Evolutionary conservation across 768 basidiomycete genomes (phyloP), one percentile per base, ranked within the genome.

Genomic region (Lepiota venenata): DNA sequence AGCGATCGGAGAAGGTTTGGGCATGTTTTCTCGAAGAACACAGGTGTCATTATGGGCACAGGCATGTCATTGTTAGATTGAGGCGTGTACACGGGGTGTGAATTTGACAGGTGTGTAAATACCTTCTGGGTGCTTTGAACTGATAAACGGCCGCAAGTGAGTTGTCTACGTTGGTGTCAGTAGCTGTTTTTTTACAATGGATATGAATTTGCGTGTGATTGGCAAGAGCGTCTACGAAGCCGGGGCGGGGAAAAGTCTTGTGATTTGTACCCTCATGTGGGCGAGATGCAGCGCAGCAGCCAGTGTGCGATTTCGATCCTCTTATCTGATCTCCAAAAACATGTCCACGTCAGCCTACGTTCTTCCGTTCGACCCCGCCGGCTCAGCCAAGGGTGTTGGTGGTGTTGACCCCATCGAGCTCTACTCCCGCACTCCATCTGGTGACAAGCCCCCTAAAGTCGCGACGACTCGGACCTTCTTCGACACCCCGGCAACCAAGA

Each of bases 401-500:
- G 71, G 74, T 36, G 64, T 82, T 61, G 69, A 83, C 60, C 61
- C 80, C 1, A 66, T 72, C 21, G 57, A 75, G 49, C 70, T 87
- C 29, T 89, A 85, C 86, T 57, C 73, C 0, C 50, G 66, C 0
- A 75, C 76, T 10, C 74, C 80, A 1, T 77, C 80, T 0, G 73
- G 71, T 15, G 70, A 79, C 46, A 83, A 82, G 61, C 71, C 74
- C 22, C 75, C 85, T 0, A 80, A 82, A 62, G 80, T 74, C 4
- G 87, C 85, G 7, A 83, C 84, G 0, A 79, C 84, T 1, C 79
- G 84, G 47, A 72, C 82, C 4, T 86, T 89, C 66, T 88, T 80
- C 70, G 79, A 80, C 51, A 76, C 74, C 2, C 80, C 82, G 2
- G 55, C 62, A 10, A 68, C 67, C 10, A 74, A 74, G 50, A 67